These are phyloP conservation scores for Hordeum pubiflorum DNA, from an alignment of 202 grass and related monocot genomes.

Conservation along the genomic window DNA sequence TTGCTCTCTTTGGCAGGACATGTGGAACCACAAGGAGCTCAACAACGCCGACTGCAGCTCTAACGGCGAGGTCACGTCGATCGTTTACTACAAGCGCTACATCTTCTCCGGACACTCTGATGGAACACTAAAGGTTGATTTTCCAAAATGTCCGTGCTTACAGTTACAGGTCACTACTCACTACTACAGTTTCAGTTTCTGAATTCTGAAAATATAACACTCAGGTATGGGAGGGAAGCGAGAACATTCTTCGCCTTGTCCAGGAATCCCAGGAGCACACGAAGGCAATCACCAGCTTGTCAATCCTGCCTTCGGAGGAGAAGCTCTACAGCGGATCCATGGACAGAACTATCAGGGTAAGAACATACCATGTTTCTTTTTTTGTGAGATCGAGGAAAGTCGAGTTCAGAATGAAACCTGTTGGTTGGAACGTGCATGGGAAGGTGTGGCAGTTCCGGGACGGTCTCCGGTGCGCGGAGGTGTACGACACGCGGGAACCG, in stretches of 20 bases:
- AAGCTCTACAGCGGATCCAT: constrained; percentile 56
- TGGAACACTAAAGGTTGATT: constrained; percentile 49
- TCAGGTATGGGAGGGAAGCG: constrained; percentile 59
- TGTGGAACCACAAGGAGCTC: constrained; percentile 72
- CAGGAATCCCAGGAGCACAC: constrained; percentile 47
- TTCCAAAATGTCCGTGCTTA: neutral
- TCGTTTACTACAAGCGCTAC: constrained; percentile 43
- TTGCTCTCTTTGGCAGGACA: constrained; percentile 27
- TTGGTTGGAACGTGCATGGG: neutral
- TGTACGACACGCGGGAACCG: constrained; percentile 38
- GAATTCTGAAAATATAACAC: neutral
- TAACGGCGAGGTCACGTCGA: constrained; percentile 46
- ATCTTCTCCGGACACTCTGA: constrained; percentile 65
- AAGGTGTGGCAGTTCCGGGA: constrained; percentile 61
- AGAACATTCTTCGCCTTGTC: constrained; percentile 37
- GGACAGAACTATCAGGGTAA: constrained; percentile 50
- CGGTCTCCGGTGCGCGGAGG: constrained; percentile 36
- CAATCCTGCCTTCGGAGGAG: constrained; percentile 30
- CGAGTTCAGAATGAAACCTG: neutral
- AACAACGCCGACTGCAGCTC: constrained; percentile 43
- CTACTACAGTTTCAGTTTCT: neutral
- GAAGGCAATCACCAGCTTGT: constrained; percentile 51
- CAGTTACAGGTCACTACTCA: too few species aligned
- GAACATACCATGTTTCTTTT: neutral
- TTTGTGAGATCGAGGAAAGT: neutral